These are phyloP conservation scores for Globisporangium emineosum DNA, from an alignment of 352 stramenopile genomes.

Conservation along the genomic window DNA sequence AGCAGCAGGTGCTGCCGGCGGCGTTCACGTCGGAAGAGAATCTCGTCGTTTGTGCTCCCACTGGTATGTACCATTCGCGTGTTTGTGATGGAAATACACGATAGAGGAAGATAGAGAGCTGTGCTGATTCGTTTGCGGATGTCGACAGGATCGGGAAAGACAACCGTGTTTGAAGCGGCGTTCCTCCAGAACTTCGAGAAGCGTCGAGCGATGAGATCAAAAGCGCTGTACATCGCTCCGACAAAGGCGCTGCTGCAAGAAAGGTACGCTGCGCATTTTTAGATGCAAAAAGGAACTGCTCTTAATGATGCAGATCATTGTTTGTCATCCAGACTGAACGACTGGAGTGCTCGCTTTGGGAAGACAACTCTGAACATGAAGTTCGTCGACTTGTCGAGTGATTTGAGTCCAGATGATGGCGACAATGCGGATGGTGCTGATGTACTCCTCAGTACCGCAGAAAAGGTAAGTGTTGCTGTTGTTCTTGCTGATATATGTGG, in stretches of 20 bases:
- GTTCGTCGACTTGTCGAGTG: conserved; percentile 37
- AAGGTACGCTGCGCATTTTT: conserved; percentile 17
- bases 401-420: conserved; percentile 10
- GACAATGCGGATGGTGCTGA: conserved; percentile 20
- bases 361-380: conserved; percentile 22
- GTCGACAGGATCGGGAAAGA: conserved; percentile 44
- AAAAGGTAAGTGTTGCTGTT: conserved; percentile 25
- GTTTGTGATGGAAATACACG: no score
- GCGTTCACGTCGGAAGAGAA: conserved; percentile 32
- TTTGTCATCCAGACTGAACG: conserved; percentile 19
- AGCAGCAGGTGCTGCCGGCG: conserved; percentile 32
- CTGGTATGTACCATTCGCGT: no score
- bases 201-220: conserved; percentile 11
- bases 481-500: background rate
- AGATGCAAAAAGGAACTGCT: background rate
- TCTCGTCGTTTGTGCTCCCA: conserved; percentile 43
- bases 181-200: conserved; percentile 35
- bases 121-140: background rate
- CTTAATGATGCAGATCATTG: background rate
- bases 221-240: conserved; percentile 45
- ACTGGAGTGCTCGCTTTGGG: conserved; percentile 42
- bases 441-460: conserved; percentile 39
- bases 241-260: conserved; percentile 48
- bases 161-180: conserved; percentile 37
- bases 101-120: background rate